A percentile compares a stretch with the other conserved stretches of the same genome.
phyloP scores from a whole-genome alignment of 2,329 filamentous ascomycete genomes.

The Pseudomassariella vexata region DNA sequence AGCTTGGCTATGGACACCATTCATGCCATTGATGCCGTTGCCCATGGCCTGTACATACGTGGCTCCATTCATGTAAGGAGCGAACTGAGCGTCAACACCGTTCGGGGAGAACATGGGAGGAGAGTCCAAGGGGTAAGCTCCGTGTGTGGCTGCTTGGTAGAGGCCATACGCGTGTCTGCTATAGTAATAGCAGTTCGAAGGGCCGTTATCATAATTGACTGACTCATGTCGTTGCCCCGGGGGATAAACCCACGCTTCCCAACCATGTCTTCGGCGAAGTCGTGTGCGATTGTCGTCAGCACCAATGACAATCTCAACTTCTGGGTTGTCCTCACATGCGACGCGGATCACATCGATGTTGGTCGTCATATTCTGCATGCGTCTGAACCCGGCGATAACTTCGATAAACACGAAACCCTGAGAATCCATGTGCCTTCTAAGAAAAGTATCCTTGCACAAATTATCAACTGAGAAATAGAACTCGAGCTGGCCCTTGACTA shows the following conservation, averaged over 20 bases:
- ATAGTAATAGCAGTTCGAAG: conserved; percentile 29
- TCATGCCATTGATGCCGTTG: conserved; percentile 25
- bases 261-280: conserved; percentile 67
- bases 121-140: conserved; percentile 18
- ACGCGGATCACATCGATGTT: conserved; percentile 69
- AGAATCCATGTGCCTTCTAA: conserved; percentile 89
- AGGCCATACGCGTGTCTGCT: conserved; percentile 18
- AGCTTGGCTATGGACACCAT: conserved; percentile 19
- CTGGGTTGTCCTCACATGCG: conserved; percentile 66
- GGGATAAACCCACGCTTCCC: conserved; percentile 74
- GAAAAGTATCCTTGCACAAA: conserved; percentile 83
- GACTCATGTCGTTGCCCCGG: conserved; percentile 65
- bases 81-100: conserved; percentile 21
- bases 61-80: conserved; percentile 24
- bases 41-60: conserved; percentile 17
- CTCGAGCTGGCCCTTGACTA: conserved; percentile 53
- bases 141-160: conserved; percentile 14
- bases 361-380: conserved; percentile 67
- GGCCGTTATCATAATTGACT: conserved; percentile 65
- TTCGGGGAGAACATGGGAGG: conserved; percentile 22
- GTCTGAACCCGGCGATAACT: conserved; percentile 80
- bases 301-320: conserved; percentile 68
- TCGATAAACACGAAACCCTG: conserved; percentile 83
- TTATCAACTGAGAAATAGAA: conserved; percentile 99
- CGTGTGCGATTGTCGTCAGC: conserved; percentile 75